Evolutionary conservation across 805 yeast species (phyloP).

Genomic region (Nakazawaea populi): DNA sequence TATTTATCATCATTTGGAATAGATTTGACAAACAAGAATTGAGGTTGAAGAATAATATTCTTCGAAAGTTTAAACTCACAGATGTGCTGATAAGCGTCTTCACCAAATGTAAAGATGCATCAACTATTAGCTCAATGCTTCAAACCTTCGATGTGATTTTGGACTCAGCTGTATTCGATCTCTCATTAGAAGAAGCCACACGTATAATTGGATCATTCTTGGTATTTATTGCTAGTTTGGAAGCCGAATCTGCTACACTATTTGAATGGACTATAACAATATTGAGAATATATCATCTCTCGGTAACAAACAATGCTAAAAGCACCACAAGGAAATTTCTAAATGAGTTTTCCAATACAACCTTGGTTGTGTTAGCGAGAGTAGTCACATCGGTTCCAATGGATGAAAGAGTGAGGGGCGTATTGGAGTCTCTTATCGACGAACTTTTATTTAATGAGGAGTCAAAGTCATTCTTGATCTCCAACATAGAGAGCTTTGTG

Average conservation of each 20-base stretch:
- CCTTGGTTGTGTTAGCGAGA: slow-evolving; percentile 17
- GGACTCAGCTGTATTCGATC: slow-evolving; percentile 16
- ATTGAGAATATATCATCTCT: slow-evolving; percentile 14
- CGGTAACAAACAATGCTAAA: slow-evolving; percentile 5
- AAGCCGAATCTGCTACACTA: slow-evolving; percentile 3
- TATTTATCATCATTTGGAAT: slow-evolving; percentile 32
- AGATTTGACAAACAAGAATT: slow-evolving; percentile 15
- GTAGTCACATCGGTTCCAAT: slow-evolving; percentile 3
- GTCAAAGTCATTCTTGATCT: slow-evolving; percentile 17
- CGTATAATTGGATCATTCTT: not conserved
- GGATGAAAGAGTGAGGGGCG: not conserved
- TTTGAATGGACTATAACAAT: slow-evolving; percentile 20
- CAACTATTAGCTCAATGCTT: slow-evolving; percentile 17
- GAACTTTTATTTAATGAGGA: slow-evolving; percentile 24
- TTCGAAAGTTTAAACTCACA: slow-evolving; percentile 36
- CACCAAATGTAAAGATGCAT: slow-evolving; percentile 12
- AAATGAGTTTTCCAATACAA: slow-evolving; percentile 18
- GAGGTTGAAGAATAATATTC: slow-evolving; percentile 30
- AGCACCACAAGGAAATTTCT: slow-evolving; percentile 17
- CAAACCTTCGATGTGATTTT: slow-evolving; percentile 12
- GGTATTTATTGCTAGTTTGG: slow-evolving; percentile 7
- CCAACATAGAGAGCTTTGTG: slow-evolving; percentile 26
- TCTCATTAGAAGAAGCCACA: slow-evolving; percentile 7
- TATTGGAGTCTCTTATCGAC: slow-evolving; percentile 17
- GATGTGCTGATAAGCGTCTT: slow-evolving; percentile 27